Evolutionary conservation across 352 stramenopile genomes (phyloP), one percentile per base, ranked within the genome.

Genomic region (Pythium catenulatum): DNA sequence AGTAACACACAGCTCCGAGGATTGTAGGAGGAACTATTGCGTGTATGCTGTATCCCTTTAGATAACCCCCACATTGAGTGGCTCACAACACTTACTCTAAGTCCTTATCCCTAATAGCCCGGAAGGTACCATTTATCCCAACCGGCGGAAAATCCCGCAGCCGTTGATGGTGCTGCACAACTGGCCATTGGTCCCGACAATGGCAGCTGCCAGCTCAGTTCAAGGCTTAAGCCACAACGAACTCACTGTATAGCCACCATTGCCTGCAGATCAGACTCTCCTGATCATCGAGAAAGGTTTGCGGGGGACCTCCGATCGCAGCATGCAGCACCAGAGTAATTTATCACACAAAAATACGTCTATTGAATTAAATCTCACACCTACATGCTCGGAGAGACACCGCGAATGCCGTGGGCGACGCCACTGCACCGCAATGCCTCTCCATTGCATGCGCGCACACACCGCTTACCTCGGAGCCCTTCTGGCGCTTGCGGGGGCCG

Each of bases 171-270:
- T 36, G 59, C 59, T 41, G 8, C 59, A 70, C 19, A 70, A 48
- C 59, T 70, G 59, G 59, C 59, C 59, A 43, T 70, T 70, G 59
- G 59, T 70, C 59, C 59, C 59, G 59, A 70, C 59, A 70, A 70
- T 48, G 59, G 59, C 59, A 48, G 59, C 59, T 70, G 59, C 32
- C 59, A 70, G 59, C 59, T 70, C 50, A 59, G 50, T 59, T 59
- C 32, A 75, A 58, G 39, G 65, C 65, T 75, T 75, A 56, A 75
- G 65, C 65, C 65, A 56, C 43, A 75, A n/a, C 65, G 65, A 75
- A 75, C 65, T 75, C 65, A 75, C 65, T 75, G 65, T 75, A 75
- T 75, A 75, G 65, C 41, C 23, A 14, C 65, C 65, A 75, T 75
- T 75, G 43, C 65, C 65, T 75, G 41, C 65, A 75, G 65, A 75